phyloP scores from a whole-genome alignment of 1,284 basidiomycete genomes.

The Ustilago bromivora region DNA sequence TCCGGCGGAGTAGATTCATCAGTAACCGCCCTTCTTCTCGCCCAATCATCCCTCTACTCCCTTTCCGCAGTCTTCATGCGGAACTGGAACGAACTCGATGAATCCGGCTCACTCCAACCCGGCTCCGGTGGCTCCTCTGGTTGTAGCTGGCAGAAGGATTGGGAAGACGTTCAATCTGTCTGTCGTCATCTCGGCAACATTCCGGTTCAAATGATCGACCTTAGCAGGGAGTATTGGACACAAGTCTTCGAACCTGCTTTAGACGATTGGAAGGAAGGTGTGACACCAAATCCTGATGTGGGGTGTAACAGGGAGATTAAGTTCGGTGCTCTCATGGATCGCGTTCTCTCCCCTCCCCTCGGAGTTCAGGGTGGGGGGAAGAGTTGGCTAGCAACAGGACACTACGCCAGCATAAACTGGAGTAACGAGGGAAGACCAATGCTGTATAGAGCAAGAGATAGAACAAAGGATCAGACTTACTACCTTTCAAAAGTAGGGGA shows the following conservation, averaged over 20 bases:
- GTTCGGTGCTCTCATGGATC: conserved; percentile 85
- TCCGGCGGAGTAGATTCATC: conserved; percentile 95
- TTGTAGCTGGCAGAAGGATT: conserved; percentile 95
- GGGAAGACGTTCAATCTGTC: conserved; percentile 86
- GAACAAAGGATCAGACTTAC: conserved; percentile 89
- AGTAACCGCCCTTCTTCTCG: conserved; percentile 60
- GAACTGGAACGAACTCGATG: conserved; percentile 80
- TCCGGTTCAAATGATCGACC: conserved; percentile 70
- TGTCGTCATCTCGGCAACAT: conserved; percentile 78
- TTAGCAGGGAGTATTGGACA: conserved; percentile 63
- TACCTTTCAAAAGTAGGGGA: conserved; percentile 77
- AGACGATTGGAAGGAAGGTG: conserved; percentile 57
- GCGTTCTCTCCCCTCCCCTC: conserved; percentile 1
- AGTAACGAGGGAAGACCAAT: conserved; percentile 52
- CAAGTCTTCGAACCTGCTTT: conserved; percentile 64
- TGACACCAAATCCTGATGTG: conserved; percentile 90
- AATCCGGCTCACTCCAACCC: conserved; percentile 73
- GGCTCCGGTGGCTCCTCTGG: conserved; percentile 72
- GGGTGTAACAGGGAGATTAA: conserved; percentile 95
- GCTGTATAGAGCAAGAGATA: conserved; percentile 55
- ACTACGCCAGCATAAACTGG: conserved; percentile 81
- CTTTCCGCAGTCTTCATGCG: conserved; percentile 89
- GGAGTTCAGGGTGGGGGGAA: not conserved
- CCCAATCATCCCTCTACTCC: conserved; percentile 73
- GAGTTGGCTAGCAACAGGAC: conserved; percentile 83